Conservation (phyloP, 305 asterid species). For the Fraxinus latifolia region DNA sequence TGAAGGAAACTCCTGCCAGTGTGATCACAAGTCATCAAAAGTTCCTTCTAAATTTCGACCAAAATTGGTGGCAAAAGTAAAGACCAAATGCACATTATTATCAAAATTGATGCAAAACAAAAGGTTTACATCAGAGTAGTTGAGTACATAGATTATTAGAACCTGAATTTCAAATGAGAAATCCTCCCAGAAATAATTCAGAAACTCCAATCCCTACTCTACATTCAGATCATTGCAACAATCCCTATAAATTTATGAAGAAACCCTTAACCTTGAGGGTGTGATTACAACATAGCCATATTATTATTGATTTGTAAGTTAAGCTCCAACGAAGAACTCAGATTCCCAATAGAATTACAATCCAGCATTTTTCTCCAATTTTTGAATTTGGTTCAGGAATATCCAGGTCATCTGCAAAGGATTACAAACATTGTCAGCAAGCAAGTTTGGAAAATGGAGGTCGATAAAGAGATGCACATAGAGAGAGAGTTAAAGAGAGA, state of each 20-base stretch:
- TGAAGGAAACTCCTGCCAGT: not conserved
- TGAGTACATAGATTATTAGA: not conserved
- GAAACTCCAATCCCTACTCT: conserved; percentile 1
- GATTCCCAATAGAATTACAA: conserved; percentile 28
- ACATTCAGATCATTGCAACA: conserved; percentile 22
- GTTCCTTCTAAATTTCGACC: not conserved
- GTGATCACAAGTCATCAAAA: not conserved
- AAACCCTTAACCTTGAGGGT: conserved; percentile 24
- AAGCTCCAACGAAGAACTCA: conserved; percentile 7
- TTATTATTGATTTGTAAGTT: conserved; percentile 31
- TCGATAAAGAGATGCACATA: not conserved
- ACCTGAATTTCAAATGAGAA: not conserved
- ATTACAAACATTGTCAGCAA: not conserved
- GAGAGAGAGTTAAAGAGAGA: not conserved
- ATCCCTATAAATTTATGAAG: conserved; percentile 1
- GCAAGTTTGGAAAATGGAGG: not conserved
- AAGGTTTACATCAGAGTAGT: not conserved
- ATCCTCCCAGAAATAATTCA: not conserved
- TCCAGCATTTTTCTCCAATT: conserved; percentile 49
- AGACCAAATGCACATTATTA: not conserved
- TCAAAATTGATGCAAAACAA: not conserved
- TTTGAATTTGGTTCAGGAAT: conserved; percentile 74
- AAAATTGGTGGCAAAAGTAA: not conserved
- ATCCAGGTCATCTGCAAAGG: conserved; percentile 84
- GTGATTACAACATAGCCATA: conserved; percentile 22